A percentile compares a stretch with the other conserved stretches of the same genome.
Evolutionary conservation across 2,329 filamentous ascomycete genomes (phyloP).

Genomic region (Triangularia setosa): DNA sequence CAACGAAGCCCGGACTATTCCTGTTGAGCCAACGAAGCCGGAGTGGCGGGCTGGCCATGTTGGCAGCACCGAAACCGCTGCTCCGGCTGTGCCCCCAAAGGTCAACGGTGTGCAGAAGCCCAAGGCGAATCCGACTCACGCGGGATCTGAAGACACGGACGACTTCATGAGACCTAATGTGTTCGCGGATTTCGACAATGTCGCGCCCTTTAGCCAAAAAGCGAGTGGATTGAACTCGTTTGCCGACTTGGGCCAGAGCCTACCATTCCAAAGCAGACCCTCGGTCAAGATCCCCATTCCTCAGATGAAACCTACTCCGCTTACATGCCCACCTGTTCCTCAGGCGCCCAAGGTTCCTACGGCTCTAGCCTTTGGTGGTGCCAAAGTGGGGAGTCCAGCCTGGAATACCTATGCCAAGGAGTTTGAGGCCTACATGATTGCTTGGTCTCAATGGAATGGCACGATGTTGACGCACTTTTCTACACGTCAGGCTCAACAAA

Average conservation of each 20-base stretch:
- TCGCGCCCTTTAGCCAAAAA: constrained; percentile 48
- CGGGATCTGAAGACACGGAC: constrained; percentile 54
- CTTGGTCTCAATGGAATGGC: constrained; percentile 49
- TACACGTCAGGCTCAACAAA: constrained; percentile 44
- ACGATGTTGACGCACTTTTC: constrained; percentile 54
- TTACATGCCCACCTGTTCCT: constrained; percentile 48
- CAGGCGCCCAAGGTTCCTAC: constrained; percentile 46
- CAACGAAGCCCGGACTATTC: constrained; percentile 47
- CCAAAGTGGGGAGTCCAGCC: constrained; percentile 39
- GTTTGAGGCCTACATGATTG: constrained; percentile 51
- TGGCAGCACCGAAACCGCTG: not conserved
- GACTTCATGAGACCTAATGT: constrained; percentile 46
- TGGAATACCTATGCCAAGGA: constrained; percentile 51
- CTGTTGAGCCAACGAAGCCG: constrained; percentile 54
- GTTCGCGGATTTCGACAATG: constrained; percentile 53
- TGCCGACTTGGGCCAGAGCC: constrained; percentile 50
- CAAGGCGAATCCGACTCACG: constrained; percentile 35
- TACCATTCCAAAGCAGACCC: constrained; percentile 54
- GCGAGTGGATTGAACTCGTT: constrained; percentile 50
- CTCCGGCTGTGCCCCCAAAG: constrained; percentile 16
- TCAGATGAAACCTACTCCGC: constrained; percentile 33
- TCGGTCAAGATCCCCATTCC: constrained; percentile 38
- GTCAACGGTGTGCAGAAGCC: constrained; percentile 22
- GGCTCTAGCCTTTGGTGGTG: constrained; percentile 39
- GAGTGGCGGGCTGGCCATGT: constrained; percentile 55